A percentile compares a stretch with the other conserved stretches of the same genome.
These are phyloP conservation scores for Suillus alpinus DNA, from an alignment of 768 basidiomycete species.

Conservation along the genomic window DNA sequence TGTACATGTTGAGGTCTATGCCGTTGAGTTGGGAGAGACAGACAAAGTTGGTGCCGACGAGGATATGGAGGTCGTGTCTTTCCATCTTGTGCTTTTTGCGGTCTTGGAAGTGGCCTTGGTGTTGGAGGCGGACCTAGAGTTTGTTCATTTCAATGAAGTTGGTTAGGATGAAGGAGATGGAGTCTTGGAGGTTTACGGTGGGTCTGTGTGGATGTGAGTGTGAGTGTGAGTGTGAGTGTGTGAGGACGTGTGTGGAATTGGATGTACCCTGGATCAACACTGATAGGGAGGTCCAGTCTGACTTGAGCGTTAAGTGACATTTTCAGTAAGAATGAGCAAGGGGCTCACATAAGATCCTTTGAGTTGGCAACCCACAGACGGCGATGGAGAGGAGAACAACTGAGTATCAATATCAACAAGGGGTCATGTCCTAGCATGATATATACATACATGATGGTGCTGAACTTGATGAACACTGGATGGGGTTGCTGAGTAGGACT, in stretches of 20 bases:
- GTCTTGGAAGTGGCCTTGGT: slow-evolving; percentile 95
- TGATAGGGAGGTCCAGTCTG: slow-evolving; percentile 83
- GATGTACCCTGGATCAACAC: slow-evolving; percentile 73
- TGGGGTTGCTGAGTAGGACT: slow-evolving; percentile 68
- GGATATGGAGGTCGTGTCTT: slow-evolving; percentile 88
- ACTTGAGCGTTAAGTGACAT: background rate
- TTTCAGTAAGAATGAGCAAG: background rate
- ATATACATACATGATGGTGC: slow-evolving; percentile 20
- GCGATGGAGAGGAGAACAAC: slow-evolving; percentile 35
- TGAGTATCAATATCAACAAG: slow-evolving; percentile 8
- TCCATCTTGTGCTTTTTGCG: slow-evolving; percentile 97
- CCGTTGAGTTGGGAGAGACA: slow-evolving; percentile 94
- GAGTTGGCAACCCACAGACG: slow-evolving; percentile 46
- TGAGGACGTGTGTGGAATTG: slow-evolving; percentile 1
- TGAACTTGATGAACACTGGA: slow-evolving; percentile 55
- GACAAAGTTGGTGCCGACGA: slow-evolving; percentile 97
- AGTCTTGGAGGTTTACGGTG: slow-evolving; percentile 88
- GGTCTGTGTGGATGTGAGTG: slow-evolving; percentile 49
- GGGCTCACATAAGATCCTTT: slow-evolving; percentile 38
- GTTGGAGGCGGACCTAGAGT: slow-evolving; percentile 97
- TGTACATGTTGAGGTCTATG: slow-evolving; percentile 92
- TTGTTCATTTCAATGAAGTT: slow-evolving; percentile 99
- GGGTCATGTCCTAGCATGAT: background rate
- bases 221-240: background rate
- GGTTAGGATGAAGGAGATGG: slow-evolving; percentile 91